Percentiles rank a stretch among this genome's conserved stretches.
These are phyloP conservation scores for Ganoderma lucidum DNA, from an alignment of 1,284 basidiomycete species.

Conservation along the genomic window DNA sequence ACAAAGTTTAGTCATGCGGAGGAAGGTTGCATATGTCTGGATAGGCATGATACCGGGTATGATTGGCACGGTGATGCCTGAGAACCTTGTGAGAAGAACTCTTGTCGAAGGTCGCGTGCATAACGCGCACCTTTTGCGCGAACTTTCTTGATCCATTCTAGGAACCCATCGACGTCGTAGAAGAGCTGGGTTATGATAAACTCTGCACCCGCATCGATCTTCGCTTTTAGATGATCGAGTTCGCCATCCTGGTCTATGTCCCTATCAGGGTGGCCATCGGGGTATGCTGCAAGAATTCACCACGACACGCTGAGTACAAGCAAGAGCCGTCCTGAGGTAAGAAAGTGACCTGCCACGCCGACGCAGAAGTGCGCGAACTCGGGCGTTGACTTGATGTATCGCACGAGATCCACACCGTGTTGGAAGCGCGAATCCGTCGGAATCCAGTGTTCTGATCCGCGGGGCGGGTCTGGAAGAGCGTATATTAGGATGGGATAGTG, in stretches of 20 bases:
- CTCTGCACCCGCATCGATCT: slow-evolving; percentile 95
- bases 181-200: slow-evolving; percentile 98
- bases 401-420: slow-evolving; percentile 90
- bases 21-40: slow-evolving; percentile 94
- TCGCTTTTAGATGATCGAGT: slow-evolving; percentile 82
- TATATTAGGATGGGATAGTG: slow-evolving; percentile 9
- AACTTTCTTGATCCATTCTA: slow-evolving; percentile 80
- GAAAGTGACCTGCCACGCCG: slow-evolving; percentile 79
- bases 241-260: slow-evolving; percentile 73
- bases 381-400: slow-evolving; percentile 84
- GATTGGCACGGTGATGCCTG: slow-evolving; percentile 91
- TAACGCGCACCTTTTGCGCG: slow-evolving; percentile 65
- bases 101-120: not conserved
- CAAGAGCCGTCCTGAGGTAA: slow-evolving; percentile 18
- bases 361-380: slow-evolving; percentile 92
- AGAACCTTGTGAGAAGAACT: slow-evolving; percentile 11
- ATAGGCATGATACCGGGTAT: slow-evolving; percentile 99
- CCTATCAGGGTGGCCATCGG: slow-evolving; percentile 89
- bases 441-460: slow-evolving; percentile 93
- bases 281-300: slow-evolving; percentile 70
- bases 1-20: slow-evolving; percentile 90
- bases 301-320: slow-evolving; percentile 35
- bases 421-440: slow-evolving; percentile 87
- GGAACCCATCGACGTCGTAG: slow-evolving; percentile 91
- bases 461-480: slow-evolving; percentile 78